Base-by-base conservation (phyloP, 495 filamentous ascomycete species). In the Chaetomium tenue region DNA sequence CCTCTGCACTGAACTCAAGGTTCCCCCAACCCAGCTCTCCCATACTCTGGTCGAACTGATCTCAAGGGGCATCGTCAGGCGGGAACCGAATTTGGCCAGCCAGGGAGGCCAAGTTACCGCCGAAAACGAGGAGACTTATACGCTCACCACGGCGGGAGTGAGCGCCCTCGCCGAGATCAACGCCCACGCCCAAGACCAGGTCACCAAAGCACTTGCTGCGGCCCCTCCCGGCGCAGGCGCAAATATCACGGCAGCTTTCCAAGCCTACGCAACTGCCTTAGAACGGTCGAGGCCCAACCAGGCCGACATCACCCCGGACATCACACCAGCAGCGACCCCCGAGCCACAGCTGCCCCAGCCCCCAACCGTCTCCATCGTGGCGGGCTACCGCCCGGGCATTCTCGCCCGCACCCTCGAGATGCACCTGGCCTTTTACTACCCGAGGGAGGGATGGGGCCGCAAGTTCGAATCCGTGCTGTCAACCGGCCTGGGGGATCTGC, bases 361-460 rank as follows among this genome's bases (percentile, higher is more conserved):
- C 5, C 48, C 57, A 2, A 42, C 30, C 22, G 37, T 71, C 47
- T 54, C 44, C 48, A 72, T 75, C 53, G 40, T 63, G 46, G 25
- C 64, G 0, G 75, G 75, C 40, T 78, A 78, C 64, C 65, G 61
- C 9, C 74, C 71, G 16, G 70, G 68, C n/a, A 68, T 78, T 11
- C 66, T 76, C 15, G 70, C 62, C 50, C 65, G 68, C 33, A 61
- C 64, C 5, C 59, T 78, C 1, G 68, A 73, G 54, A 75, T 76
- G 72, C 72, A 75, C 60, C 50, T 74, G 60, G 62, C 61, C 48
- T 72, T 39, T 40, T 76, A 75, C 60, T 65, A 58, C 40, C 44
- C 42, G n/a, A 3, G 42, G 6, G 13, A 52, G 23, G 64, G 63
- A 7, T 76, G 72, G 68, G 74, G 69, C 16, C 28, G 5, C 6